Base-by-base conservation (phyloP, 495 filamentous ascomycete species). In the Beverwykella pulmonaria region DNA sequence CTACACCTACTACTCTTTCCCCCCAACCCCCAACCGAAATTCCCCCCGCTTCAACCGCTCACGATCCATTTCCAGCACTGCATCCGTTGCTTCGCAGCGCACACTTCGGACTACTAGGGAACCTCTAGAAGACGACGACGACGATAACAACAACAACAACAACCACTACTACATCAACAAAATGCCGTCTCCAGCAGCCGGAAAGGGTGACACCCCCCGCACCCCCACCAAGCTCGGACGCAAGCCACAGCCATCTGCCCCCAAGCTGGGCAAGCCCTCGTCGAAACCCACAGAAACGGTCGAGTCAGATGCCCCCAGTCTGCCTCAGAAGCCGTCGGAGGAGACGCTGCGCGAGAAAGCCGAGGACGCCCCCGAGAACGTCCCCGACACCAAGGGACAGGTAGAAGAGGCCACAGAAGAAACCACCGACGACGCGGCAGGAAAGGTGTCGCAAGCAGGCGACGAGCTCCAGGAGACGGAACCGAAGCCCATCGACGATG, bases 1-100 rank as follows among this genome's bases (percentile, higher is more conserved):
- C 66, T 82, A 82, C 80, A 75, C 77, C 20, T 82, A 82, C 69
- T 82, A 81, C 70, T 82, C 80, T 53, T 82, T 82, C 50, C 80
- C 80, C 47, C 76, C 80, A 27, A 82, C 80, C 29, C 80, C 80
- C 9, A 79, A 76, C 66, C 70, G 80, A 69, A 68, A 74, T 44
- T 79, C 80, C 29, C 78, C 80, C 22, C 55, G 65, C 47, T 59
- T 61, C 34, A 60, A 52, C 27, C 63, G 71, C 39, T 74, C 75
- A 44, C 62, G 62, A 53, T 68, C 76, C 57, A 61, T 78, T 30
- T 75, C 79, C 14, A 72, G 71, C 29, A 78, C 73, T 47, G 57
- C 55, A 19, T 73, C 76, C 47, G 66, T 67, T 41, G 41, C 52
- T 25, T 65, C 67, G 15, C 60, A 69, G 25, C 60, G 55, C n/a